These are phyloP conservation scores for Xylariaceae sp. DNA, from an alignment of 2,329 filamentous ascomycete species.

Conservation along the genomic window DNA sequence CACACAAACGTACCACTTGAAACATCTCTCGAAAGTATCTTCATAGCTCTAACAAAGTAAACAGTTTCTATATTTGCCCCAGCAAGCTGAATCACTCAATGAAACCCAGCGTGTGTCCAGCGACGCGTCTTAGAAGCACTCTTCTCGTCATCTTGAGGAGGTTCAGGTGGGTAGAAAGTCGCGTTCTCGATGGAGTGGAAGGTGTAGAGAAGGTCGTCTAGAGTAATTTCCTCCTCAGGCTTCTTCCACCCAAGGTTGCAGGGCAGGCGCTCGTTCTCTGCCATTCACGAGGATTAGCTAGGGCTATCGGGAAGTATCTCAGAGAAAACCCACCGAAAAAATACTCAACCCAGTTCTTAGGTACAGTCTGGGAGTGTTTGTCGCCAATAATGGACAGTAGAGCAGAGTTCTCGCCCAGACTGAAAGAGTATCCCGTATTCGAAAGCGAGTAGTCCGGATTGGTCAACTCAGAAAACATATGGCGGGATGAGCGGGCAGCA, in stretches of 20 bases:
- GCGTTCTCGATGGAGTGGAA: neutral
- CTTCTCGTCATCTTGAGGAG: neutral
- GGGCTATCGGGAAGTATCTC: neutral
- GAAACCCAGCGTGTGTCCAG: too few species aligned
- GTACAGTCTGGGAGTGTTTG: slow-evolving; percentile 37
- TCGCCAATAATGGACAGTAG: slow-evolving; percentile 48
- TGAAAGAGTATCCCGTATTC: slow-evolving; percentile 39
- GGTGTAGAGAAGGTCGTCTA: slow-evolving; percentile 7
- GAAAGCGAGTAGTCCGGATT: slow-evolving; percentile 50
- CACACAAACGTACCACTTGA: too few species aligned
- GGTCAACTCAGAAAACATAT: slow-evolving; percentile 41
- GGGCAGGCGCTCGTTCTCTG: slow-evolving; percentile 43
- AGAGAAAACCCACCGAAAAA: slow-evolving; percentile 39
- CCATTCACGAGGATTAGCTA: neutral
- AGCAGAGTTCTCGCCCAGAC: slow-evolving; percentile 47
- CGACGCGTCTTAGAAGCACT: too few species aligned
- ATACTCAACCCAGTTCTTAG: slow-evolving; percentile 38
- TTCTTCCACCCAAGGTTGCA: slow-evolving; percentile 40
- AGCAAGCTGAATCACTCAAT: too few species aligned
- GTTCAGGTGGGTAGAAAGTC: neutral
- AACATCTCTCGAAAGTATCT: too few species aligned
- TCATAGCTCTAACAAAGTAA: too few species aligned
- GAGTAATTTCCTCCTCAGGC: slow-evolving; percentile 7
- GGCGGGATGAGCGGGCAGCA: slow-evolving; percentile 44
- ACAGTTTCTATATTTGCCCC: too few species aligned